These are phyloP conservation scores for Phytopythium cucurbitacearum DNA, from an alignment of 352 stramenopile genomes.

Conservation along the genomic window DNA sequence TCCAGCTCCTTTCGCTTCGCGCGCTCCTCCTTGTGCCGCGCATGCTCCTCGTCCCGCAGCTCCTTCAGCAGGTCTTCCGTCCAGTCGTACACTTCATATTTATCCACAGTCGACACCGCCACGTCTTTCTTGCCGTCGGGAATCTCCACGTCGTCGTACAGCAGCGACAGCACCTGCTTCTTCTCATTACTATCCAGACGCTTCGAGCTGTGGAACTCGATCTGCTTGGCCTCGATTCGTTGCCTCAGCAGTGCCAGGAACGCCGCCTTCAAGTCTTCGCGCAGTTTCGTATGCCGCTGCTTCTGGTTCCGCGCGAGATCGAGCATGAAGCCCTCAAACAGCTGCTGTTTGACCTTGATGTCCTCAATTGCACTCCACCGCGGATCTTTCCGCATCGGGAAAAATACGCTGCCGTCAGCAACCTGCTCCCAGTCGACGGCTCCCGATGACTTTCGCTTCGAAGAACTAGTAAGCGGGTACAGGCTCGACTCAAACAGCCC, in stretches of 20 bases:
- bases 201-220: conserved; percentile 18
- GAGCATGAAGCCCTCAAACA: conserved; percentile 66
- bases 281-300: conserved; percentile 31
- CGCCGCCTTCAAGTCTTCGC: conserved; percentile 28
- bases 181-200: conserved; percentile 47
- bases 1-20: conserved; percentile 32
- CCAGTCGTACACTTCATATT: conserved; percentile 66
- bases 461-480: conserved; percentile 5
- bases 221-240: conserved; percentile 22
- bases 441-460: conserved; percentile 3
- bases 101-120: conserved; percentile 26
- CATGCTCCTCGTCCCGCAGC: conserved; percentile 40
- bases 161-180: conserved; percentile 31
- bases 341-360: conserved; percentile 53
- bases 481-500: conserved; percentile 41
- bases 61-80: conserved; percentile 41
- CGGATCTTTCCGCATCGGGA: conserved; percentile 55
- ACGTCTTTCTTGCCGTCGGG: conserved; percentile 12
- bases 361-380: conserved; percentile 64
- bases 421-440: conserved; percentile 42
- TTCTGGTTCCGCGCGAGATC: conserved; percentile 56
- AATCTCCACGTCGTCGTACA: conserved; percentile 29
- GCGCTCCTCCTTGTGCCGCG: conserved; percentile 43
- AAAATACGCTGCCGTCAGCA: conserved; percentile 37
- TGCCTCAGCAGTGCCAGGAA: conserved; percentile 39